Base-by-base conservation (phyloP, 148 eudicot genomes). In the Rhododendron ovatum region DNA sequence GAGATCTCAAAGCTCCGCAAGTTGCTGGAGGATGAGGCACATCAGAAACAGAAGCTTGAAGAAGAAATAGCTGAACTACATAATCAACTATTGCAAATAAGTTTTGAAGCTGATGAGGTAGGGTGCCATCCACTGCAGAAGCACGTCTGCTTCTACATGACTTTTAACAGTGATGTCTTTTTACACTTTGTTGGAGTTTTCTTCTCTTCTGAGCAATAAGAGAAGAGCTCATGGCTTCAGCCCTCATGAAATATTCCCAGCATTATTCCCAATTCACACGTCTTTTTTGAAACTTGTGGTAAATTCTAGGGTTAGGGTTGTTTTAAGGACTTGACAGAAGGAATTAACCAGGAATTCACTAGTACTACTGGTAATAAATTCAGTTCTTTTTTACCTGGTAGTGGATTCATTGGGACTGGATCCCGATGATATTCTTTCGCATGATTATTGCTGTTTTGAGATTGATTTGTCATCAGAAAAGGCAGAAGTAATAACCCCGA, bases 81-180 rank as follows among this genome's bases (percentile, higher is more conserved):
- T 85, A 93, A 90, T 87, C 98, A 93, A 84, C 85, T 96, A 65
- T 82, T 96, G 93, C 98, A 96, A 77, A 59, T 94, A 78, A 96
- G 98, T 87, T 96, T 92, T 89, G 96, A 96, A 90, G 98, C 98
- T 81, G 98, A 96, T 61, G 94, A 93, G 95, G 98, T 96, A 90
- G 79, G 84, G 13, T 75, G 71, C 65, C 55, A 73, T 20, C n/a
- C 5, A 82, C 76, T 61, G 53, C 63, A 61, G 80, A 3, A 28
- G 17, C 26, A 33, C 28, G 73, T 33, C 79, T 37, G 26, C 74
- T 67, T 74, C 51, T 28, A 47, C 50, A 14, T 50, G 35, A 39
- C 3, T 55, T 80, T 24, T 53, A 28, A 28, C 75, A 67, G 5
- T 67, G 33, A 57, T 57, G 61, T 57, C 65, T 59, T 20, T 59